Conservation (phyloP, 345 rosid species). For the Hypericum androsaemum region DNA sequence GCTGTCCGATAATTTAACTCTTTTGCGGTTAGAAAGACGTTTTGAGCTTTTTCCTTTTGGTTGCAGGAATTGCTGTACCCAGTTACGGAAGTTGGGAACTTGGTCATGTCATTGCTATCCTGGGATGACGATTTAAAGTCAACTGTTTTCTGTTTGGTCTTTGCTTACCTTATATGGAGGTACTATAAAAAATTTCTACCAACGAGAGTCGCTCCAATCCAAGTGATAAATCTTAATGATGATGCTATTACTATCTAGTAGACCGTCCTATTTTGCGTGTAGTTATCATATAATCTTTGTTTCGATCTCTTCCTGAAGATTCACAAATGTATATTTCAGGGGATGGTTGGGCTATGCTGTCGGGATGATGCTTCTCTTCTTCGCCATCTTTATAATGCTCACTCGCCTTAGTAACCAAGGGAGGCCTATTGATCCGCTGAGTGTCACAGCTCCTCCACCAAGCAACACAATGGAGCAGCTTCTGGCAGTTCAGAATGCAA, state of each 20-base stretch:
- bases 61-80: conserved; percentile 80
- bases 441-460: conserved; percentile 69
- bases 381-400: conserved; percentile 60
- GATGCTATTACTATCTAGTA: no score
- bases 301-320: not conserved
- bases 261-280: no score
- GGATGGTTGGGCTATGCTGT: conserved; percentile 65
- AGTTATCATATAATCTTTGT: not conserved
- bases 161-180: conserved; percentile 57
- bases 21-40: no score
- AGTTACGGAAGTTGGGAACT: conserved; percentile 46
- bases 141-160: conserved; percentile 53
- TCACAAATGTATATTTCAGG: conserved; percentile 22
- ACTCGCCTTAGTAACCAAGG: conserved; percentile 54
- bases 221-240: not conserved
- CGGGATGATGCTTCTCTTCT: conserved; percentile 31
- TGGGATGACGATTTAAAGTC: conserved; percentile 85
- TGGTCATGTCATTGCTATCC: conserved; percentile 41
- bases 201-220: not conserved
- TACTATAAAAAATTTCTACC: conserved; percentile 15
- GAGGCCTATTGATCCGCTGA: conserved; percentile 40
- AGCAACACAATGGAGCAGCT: conserved; percentile 96
- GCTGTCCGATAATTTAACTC: no score
- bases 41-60: not conserved
- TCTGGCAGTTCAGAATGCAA: conserved; percentile 77